Base-by-base conservation (phyloP, 805 yeast species). In the Candida jianshihensis region DNA sequence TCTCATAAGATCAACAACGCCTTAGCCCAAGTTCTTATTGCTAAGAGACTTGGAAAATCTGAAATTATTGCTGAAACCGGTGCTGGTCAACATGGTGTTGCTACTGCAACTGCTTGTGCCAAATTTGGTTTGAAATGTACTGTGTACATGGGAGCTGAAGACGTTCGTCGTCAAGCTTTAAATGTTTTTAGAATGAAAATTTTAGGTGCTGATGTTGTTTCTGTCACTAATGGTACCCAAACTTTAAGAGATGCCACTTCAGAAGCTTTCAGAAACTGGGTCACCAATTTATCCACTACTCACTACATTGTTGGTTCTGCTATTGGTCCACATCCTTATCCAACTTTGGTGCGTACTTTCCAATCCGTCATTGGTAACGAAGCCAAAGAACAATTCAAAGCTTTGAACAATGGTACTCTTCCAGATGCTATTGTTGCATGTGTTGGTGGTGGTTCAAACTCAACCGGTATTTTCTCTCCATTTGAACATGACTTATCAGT, bases 241-340 rank as follows among this genome's bases (percentile, higher is more conserved):
- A 92, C 99, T 24, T 72, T 92, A 59, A 81, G 99, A 64, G 99
- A 92, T 61, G 98, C 98, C 26, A 90, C 97, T 37, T 81, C 94
- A 17, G 99, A 92, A 65, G 97, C 98, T 12, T 82, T 92, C 68
- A 74, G 98, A 59, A 76, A 62, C 61, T 92, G 99, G 99, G 97
- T 90, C 33, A 77, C 96, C 4, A 73, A 89, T 51, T 69, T 92
- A 46, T 69, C 78, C 46, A 67, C 84, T 26, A 92, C 98, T 7
- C 97, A 92, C 63, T 92, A 90, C 59, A 82, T 90, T 45, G 95
- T 92, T 35, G 99, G 99, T 35, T 87, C 97, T 3, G 98, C 97
- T 31, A 90, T 92, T 57, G 99, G 99, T 26, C 99, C 99, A 27
- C 97, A 92, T 61, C 99, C 99, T 33, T 92, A 88, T 69, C 99